These are phyloP conservation scores for Rubia yunnanensis DNA, from an alignment of 257 asterid genomes.

Conservation along the genomic window DNA sequence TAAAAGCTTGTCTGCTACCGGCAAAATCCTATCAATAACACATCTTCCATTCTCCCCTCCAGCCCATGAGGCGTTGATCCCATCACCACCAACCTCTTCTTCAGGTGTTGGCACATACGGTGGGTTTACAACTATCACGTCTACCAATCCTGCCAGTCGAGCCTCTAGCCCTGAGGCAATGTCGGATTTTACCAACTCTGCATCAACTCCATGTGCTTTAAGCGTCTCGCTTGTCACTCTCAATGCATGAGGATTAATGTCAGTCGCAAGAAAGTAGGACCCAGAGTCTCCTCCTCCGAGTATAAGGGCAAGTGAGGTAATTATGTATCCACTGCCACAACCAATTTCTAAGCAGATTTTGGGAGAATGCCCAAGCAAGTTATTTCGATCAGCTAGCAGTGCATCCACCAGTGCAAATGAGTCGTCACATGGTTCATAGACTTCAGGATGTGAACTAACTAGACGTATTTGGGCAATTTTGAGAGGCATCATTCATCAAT, in stretches of 20 bases:
- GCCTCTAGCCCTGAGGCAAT: slow-evolving; percentile 61
- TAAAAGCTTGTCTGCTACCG: slow-evolving; percentile 64
- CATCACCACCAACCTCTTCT: slow-evolving; percentile 76
- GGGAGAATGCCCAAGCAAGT: slow-evolving; percentile 59
- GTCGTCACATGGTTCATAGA: slow-evolving; percentile 94
- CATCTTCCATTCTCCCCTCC: slow-evolving; percentile 86
- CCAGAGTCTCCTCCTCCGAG: slow-evolving; percentile 34
- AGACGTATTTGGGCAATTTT: slow-evolving; percentile 63
- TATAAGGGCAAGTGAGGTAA: slow-evolving; percentile 78
- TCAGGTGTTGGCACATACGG: slow-evolving; percentile 98
- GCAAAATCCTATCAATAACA: slow-evolving; percentile 81
- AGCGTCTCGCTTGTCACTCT: slow-evolving; percentile 56
- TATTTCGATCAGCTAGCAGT: slow-evolving; percentile 70
- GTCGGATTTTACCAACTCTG: slow-evolving; percentile 62
- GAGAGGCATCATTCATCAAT: slow-evolving; percentile 31
- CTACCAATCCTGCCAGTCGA: slow-evolving; percentile 55
- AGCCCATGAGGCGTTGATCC: slow-evolving; percentile 86
- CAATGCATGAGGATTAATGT: slow-evolving; percentile 70
- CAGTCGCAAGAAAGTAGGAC: slow-evolving; percentile 63
- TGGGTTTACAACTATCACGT: slow-evolving; percentile 86
- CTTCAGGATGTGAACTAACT: slow-evolving; percentile 86
- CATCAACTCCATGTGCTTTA: slow-evolving; percentile 62
- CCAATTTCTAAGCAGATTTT: slow-evolving; percentile 84
- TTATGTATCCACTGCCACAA: slow-evolving; percentile 85
- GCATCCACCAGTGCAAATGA: slow-evolving; percentile 91